Evolutionary conservation across 1,284 basidiomycete species (phyloP).

Genomic region (Malassezia arunalokei): DNA sequence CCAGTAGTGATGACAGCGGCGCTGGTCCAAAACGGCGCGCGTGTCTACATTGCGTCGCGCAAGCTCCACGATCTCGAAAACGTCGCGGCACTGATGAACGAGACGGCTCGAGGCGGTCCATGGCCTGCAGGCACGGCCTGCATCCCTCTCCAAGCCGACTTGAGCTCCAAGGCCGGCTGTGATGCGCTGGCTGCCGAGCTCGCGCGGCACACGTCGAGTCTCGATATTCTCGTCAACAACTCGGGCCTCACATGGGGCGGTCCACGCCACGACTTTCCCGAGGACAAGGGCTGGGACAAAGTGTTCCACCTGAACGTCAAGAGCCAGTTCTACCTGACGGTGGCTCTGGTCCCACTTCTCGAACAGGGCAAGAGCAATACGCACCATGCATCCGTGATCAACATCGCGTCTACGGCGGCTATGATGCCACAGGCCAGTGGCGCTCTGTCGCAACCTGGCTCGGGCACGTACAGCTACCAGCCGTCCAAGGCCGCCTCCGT

Average conservation of each 20-base stretch:
- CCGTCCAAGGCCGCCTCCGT: conserved; percentile 64
- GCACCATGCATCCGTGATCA: conserved; percentile 57
- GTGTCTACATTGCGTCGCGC: conserved; percentile 69
- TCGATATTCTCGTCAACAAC: conserved; percentile 50
- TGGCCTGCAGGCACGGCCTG: conserved; percentile 19
- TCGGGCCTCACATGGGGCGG: conserved; percentile 62
- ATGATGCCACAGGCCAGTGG: conserved; percentile 52
- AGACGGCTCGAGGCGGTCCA: conserved; percentile 20
- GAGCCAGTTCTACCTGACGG: conserved; percentile 44
- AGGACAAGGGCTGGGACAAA: conserved; percentile 60
- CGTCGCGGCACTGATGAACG: conserved; percentile 33
- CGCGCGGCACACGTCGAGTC: conserved; percentile 56
- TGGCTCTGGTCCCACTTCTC: conserved; percentile 37
- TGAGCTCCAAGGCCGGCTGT: conserved; percentile 62
- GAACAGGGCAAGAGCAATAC: conserved; percentile 33
- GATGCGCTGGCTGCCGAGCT: conserved; percentile 60
- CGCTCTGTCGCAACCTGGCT: conserved; percentile 53
- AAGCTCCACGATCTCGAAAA: conserved; percentile 58
- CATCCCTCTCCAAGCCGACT: conserved; percentile 36
- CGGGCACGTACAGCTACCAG: conserved; percentile 62
- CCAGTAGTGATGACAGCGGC: conserved; percentile 62
- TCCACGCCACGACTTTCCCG: conserved; percentile 59
- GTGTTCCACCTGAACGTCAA: conserved; percentile 43
- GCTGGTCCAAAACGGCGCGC: conserved; percentile 65
- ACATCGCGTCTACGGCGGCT: conserved; percentile 65